phyloP scores from a whole-genome alignment of 495 filamentous ascomycete genomes.

The Penicillium cinerascens region DNA sequence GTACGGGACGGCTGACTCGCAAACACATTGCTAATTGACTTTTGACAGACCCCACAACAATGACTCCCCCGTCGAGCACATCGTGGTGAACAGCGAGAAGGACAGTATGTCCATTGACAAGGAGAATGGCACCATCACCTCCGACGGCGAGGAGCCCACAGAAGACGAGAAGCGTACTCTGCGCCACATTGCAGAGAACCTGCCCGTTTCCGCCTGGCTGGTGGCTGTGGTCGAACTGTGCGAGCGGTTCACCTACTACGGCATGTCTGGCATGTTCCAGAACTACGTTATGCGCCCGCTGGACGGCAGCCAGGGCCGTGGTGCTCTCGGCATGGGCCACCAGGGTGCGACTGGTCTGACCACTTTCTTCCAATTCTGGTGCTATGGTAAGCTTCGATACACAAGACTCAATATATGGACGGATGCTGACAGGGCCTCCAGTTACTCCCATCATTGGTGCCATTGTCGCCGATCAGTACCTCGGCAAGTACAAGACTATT shows the following conservation, averaged over 20 bases:
- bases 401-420: background rate
- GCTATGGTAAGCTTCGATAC: conserved; percentile 35
- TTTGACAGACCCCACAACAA: conserved; percentile 5
- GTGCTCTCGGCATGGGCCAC: conserved; percentile 53
- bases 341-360: conserved; percentile 56
- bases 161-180: conserved; percentile 49
- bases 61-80: conserved; percentile 15
- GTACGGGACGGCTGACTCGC: background rate
- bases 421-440: background rate
- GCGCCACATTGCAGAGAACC: conserved; percentile 52
- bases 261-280: conserved; percentile 51
- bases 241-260: conserved; percentile 69
- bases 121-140: conserved; percentile 29
- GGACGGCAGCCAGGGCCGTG: conserved; percentile 46
- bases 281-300: conserved; percentile 56
- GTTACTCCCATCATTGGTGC: conserved; percentile 57
- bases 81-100: conserved; percentile 30
- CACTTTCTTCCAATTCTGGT: conserved; percentile 64
- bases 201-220: conserved; percentile 56
- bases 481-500: conserved; percentile 70
- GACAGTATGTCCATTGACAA: conserved; percentile 27
- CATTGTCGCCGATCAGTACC: conserved; percentile 61
- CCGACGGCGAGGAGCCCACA: conserved; percentile 53
- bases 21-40: background rate
- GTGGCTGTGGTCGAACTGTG: conserved; percentile 61